Evolutionary conservation across 352 stramenopile genomes (phyloP).

Genomic region (Globisporangium nodosum): DNA sequence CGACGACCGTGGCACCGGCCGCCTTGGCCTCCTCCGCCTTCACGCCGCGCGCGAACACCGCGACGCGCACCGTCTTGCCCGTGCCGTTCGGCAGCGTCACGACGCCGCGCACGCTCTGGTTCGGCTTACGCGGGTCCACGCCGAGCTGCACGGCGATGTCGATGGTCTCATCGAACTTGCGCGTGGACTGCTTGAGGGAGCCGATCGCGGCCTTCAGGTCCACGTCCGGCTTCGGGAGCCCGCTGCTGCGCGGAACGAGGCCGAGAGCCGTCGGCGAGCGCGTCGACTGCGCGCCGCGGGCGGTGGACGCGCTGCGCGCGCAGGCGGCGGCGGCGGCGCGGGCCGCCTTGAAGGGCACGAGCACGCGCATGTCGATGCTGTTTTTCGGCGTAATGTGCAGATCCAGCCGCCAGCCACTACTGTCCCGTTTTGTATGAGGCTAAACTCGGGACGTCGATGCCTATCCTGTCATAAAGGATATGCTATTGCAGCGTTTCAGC

Average conservation of each 20-base stretch:
- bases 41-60: slow-evolving; percentile 86
- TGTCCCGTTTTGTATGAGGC: background rate
- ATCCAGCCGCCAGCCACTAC: too few species aligned
- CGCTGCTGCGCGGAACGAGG: slow-evolving; percentile 52
- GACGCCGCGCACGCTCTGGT: slow-evolving; percentile 84
- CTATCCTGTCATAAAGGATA: background rate
- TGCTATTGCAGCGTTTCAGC: background rate
- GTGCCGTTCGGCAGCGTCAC: slow-evolving; percentile 84
- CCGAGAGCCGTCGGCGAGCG: slow-evolving; percentile 65
- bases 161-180: slow-evolving; percentile 87
- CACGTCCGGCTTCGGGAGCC: slow-evolving; percentile 39
- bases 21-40: slow-evolving; percentile 88
- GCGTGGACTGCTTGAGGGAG: slow-evolving; percentile 50
- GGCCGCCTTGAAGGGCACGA: slow-evolving; percentile 26
- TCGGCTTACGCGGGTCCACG: slow-evolving; percentile 84
- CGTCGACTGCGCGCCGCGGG: slow-evolving; percentile 6
- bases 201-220: slow-evolving; percentile 54
- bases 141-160: slow-evolving; percentile 82
- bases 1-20: slow-evolving; percentile 86
- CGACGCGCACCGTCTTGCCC: slow-evolving; percentile 84
- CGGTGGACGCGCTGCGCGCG: slow-evolving; percentile 31
- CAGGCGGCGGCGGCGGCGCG: slow-evolving; percentile 28
- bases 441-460: background rate
- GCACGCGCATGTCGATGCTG: slow-evolving; percentile 29
- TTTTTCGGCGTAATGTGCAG: too few species aligned